Evolutionary conservation across 805 yeast genomes (phyloP), one percentile per base, ranked within the genome.

Genomic region (Saccharomycopsis sp.): DNA sequence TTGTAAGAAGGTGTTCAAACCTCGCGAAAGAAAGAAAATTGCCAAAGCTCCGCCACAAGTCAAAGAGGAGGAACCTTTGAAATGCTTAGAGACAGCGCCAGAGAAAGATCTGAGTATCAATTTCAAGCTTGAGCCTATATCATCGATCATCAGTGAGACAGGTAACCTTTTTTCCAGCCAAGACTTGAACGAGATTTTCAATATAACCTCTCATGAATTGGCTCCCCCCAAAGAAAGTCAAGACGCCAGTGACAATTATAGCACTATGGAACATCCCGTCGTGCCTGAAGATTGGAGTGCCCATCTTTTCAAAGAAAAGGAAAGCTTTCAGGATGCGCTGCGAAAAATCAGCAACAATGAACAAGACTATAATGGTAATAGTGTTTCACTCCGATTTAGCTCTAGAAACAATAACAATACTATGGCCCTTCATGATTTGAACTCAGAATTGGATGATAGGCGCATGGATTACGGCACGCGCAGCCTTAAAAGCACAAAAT

Each of bases 301-400:
- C 21, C 21, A 44, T 44, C 48, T 44, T 12, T 5, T 44, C 4
- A 44, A 44, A 12, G 48, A 44, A 44, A 44, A 12, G 21, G 12
- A 44, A 44, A 44, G 48, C 48, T 44, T 44, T 18, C 48, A 44
- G 21, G 48, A 44, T 44, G 48, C 48, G 8, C 16, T 44, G 21
- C 8, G 21, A 44, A 44, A 44, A 18, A 12, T 44, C 16, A 20
- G 21, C 7, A 20, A 44, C 12, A 5, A 18, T 44, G 21, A 44
- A n/a, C 5, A 20, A 16, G 21, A n/a, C 4, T 44, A 44, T 44
- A 44, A 44, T 18, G 18, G 21, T 4, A 44, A 44, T 12, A 44
- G 48, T 44, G 12, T 44, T 8, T 44, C 48, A 44, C 18, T 44
- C 18, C 18, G 48, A 44, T 44, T 44, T 12, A 29, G 37, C 12